phyloP scores from a whole-genome alignment of 1,284 basidiomycete species.

The Irpex sp. region DNA sequence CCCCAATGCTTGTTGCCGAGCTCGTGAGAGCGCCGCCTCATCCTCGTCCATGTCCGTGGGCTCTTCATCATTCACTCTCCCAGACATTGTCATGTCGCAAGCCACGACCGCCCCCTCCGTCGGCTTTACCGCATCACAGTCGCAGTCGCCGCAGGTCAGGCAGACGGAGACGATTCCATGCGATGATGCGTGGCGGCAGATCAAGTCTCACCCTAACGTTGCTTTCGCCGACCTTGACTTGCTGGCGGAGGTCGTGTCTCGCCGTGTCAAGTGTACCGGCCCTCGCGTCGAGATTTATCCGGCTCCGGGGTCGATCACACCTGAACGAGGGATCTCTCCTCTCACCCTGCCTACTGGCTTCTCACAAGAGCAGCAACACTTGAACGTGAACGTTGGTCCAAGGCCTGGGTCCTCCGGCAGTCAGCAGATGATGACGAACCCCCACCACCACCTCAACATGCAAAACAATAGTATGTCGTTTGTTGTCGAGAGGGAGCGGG shows the following conservation, averaged over 20 bases:
- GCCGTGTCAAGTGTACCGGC: conserved; percentile 75
- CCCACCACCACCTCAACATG: conserved; percentile 15
- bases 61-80: neutral
- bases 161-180: conserved; percentile 65
- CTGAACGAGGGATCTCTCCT: conserved; percentile 39
- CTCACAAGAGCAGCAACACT: neutral
- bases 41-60: neutral
- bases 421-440: conserved; percentile 44
- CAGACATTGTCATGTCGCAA: neutral
- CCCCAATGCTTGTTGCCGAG: conserved; percentile 22
- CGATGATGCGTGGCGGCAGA: conserved; percentile 80
- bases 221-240: conserved; percentile 78
- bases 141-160: conserved; percentile 10
- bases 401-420: conserved; percentile 18
- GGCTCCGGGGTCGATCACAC: conserved; percentile 44
- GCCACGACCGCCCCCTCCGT: conserved; percentile 12
- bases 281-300: conserved; percentile 68
- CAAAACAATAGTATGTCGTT: neutral
- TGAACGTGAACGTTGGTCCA: neutral
- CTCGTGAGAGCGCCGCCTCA: conserved; percentile 4
- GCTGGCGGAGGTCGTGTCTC: conserved; percentile 85
- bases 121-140: conserved; percentile 12
- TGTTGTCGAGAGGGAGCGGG: conserved; percentile 31
- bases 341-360: conserved; percentile 16
- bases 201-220: conserved; percentile 88